phyloP scores from a whole-genome alignment of 768 basidiomycete species.

The Boletus vinaceobasis region DNA sequence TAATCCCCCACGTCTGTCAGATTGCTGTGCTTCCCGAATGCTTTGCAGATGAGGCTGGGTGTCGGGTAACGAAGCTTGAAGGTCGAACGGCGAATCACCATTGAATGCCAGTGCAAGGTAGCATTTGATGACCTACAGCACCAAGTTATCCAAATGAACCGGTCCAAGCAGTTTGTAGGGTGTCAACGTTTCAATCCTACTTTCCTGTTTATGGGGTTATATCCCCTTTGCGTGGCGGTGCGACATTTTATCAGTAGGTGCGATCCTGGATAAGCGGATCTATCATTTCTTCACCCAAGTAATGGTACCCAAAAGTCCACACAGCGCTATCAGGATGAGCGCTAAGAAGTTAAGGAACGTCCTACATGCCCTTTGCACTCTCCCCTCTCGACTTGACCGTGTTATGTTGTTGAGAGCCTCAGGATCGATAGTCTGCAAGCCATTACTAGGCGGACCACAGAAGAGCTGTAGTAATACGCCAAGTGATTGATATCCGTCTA shows the following conservation, averaged over 20 bases:
- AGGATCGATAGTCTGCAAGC: slow-evolving; percentile 14
- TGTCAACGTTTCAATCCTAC: background rate
- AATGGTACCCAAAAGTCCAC: slow-evolving; percentile 19
- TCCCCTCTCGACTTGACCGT: slow-evolving; percentile 4
- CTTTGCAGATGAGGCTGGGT: background rate
- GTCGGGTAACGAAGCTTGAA: background rate
- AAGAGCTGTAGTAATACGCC: slow-evolving; percentile 27
- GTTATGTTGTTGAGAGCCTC: slow-evolving; percentile 14
- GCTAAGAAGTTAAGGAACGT: slow-evolving; percentile 20
- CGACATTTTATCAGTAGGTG: too few species aligned
- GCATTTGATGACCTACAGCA: background rate
- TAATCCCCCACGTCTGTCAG: background rate
- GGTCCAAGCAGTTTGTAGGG: background rate
- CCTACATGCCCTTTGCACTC: slow-evolving; percentile 13
- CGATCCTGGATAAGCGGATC: too few species aligned
- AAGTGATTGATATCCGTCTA: slow-evolving; percentile 71
- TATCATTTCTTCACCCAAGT: slow-evolving; percentile 19
- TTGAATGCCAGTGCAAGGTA: background rate
- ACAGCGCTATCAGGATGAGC: slow-evolving; percentile 18
- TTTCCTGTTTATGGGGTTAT: too few species aligned
- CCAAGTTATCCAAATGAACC: too few species aligned
- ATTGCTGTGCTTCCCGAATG: background rate
- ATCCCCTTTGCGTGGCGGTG: too few species aligned
- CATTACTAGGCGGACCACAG: background rate
- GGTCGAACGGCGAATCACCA: background rate